These are phyloP conservation scores for Achlya hypogyna DNA, from an alignment of 352 stramenopile genomes.

Conservation along the genomic window DNA sequence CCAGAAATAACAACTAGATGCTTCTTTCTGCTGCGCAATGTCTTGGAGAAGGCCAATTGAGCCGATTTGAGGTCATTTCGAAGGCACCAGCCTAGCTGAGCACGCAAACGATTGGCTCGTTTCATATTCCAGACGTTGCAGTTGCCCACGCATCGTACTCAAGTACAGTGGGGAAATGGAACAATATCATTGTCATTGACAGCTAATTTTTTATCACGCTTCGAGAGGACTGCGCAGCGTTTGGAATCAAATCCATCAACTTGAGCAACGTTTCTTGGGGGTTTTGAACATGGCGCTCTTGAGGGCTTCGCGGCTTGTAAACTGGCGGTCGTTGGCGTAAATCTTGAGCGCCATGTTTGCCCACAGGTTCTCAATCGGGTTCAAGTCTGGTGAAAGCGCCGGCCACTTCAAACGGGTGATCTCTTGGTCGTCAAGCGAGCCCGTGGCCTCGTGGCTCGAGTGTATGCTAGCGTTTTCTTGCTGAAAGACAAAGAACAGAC, in stretches of 20 bases:
- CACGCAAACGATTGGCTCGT: too few species aligned
- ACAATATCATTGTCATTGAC: too few species aligned
- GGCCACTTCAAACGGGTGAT: background rate
- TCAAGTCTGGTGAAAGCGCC: background rate
- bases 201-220: constrained; percentile 8
- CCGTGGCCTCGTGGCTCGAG: background rate
- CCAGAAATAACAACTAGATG: too few species aligned
- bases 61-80: too few species aligned
- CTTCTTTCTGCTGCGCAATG: too few species aligned
- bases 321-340: background rate
- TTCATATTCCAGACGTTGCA: too few species aligned
- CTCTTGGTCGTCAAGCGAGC: background rate
- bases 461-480: constrained; percentile 2
- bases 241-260: constrained; percentile 9
- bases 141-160: too few species aligned
- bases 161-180: too few species aligned
- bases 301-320: constrained; percentile 5
- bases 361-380: constrained; percentile 18
- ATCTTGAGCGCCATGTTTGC: background rate
- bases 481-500: background rate
- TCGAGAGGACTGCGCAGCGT: constrained; percentile 4
- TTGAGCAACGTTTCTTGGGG: background rate
- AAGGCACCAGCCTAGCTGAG: too few species aligned
- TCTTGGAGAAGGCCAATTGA: too few species aligned
- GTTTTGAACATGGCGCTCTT: background rate